Base-by-base conservation (phyloP, 83 land plant genomes). In the Diphasiastrum complanatum region DNA sequence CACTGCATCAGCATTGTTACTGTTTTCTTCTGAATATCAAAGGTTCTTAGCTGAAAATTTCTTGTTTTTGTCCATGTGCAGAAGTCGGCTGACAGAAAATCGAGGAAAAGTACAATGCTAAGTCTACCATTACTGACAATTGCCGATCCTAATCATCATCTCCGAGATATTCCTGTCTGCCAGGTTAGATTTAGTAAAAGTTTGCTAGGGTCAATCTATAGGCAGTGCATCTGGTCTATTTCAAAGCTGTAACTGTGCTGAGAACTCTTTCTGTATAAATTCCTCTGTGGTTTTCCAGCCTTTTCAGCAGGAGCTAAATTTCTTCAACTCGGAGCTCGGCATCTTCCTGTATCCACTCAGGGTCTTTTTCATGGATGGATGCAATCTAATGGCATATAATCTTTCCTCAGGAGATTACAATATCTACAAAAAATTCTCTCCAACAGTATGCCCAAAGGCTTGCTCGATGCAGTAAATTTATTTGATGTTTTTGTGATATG, bases 331-430 rank as follows among this genome's bases (percentile, higher is more conserved):
- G 54, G 96, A 83, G 65, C 82, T 83, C 30, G 79, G 99, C 3
- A 89, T 89, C 54, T 85, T 93, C 38, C 83, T 89, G 43, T 93
- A 93, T 75, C 96, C 99, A 28, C 83, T 80, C 41, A 78, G 99
- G 45, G 92, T 84, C 28, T 93, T 93, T 68, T 93, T 89, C 63
- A 63, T 93, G 60, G 99, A 93, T 70, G 96, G 86, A 20, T 68
- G 75, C 59, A 93, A 93, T 60, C 81, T 93, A 19, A 81, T 84
- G 67, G 85, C 96, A 29, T 89, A 93, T 72, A 93, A 84, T 78
- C 76, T 93, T 25, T 67, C 81, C 52, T 76, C 96, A 40, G 99
- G 88, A 25, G 81, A 67, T 5, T 93, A 93, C 61, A 84, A 77
- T 51, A 75, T 86, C 12, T 89, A 93, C 74, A 93, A 86, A 69